Evolutionary conservation across 805 yeast species (phyloP).

Genomic region (Wickerhamomyces mucosus): DNA sequence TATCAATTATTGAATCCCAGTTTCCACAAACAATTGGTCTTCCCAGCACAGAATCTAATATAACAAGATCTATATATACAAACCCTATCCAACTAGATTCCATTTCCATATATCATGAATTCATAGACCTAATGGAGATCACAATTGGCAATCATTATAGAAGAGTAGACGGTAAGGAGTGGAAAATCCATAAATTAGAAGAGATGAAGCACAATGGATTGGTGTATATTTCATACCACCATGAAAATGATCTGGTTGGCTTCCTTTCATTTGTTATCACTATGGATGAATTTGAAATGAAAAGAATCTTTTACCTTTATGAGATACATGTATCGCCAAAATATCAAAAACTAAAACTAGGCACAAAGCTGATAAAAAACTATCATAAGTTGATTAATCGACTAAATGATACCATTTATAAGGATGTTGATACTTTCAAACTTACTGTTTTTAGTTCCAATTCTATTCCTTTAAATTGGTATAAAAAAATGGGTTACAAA

Average conservation of each 20-base stretch:
- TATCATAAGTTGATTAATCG: constrained; percentile 26
- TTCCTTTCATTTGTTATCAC: constrained; percentile 40
- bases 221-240: constrained; percentile 8
- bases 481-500: constrained; percentile 29
- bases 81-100: background rate
- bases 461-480: constrained; percentile 33
- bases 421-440: constrained; percentile 10
- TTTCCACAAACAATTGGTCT: background rate
- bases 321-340: constrained; percentile 40
- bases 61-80: background rate
- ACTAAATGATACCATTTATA: constrained; percentile 1
- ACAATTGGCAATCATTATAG: constrained; percentile 12
- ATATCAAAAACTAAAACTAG: constrained; percentile 28
- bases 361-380: constrained; percentile 26
- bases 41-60: too few relatives aligned
- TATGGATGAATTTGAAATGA: constrained; percentile 25
- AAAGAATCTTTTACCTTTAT: constrained; percentile 37
- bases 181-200: constrained; percentile 33
- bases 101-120: background rate
- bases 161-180: constrained; percentile 10
- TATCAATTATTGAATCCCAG: background rate
- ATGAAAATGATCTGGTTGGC: constrained; percentile 21
- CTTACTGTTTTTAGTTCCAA: constrained; percentile 46
- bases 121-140: constrained; percentile 5
- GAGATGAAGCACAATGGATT: constrained; percentile 24